Evolutionary conservation across 345 rosid species (phyloP), one percentile per base, ranked within the genome.

Genomic region (Eucalyptus dawsonii): DNA sequence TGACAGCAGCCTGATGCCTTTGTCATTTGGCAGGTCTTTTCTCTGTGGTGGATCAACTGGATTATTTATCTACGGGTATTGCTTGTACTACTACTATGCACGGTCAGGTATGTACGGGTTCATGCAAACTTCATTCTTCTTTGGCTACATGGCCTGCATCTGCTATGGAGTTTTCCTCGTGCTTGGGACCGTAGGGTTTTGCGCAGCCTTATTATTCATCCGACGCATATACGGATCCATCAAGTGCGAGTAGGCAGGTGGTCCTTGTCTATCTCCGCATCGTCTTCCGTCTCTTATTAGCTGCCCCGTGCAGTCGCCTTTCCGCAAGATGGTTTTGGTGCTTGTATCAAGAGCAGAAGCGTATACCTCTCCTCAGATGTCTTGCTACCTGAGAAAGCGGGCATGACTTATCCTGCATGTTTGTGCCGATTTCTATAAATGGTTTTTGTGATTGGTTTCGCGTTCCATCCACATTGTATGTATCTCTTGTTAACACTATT

Each of bases 71-170:
- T 56, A 56, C 4, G 62, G 62, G 62, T 86, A 89, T 53, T 86
- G 88, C 88, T 50, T 89, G 11, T 86, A 60, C 90, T 62, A 86
- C 85, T 86, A 89, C 90, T 86, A 89, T 54, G 90, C 83, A 11
- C 50, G 88, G 25, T 86, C 90, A 6, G 87, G 10, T 86, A 89
- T 86, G 90, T 10, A 85, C 49, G 90, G 90, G 51, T 86, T 89
- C 49, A 89, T 89, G 90, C 88, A 89, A 80, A 88, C 80, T 37
- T 88, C 89, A 45, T 53, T 88, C 51, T 88, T 88, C 87, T 88
- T 88, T n/a, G 87, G 89, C 44, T 89, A 89, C 87, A 89, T 89
- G 90, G 90, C 88, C 13, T 89, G 90, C 85, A 49, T 86, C 85
- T 89, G 90, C 88, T 89, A 86, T 27, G 90, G 90, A 25, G 62